phyloP scores from a whole-genome alignment of 805 yeast genomes.

The Yamadazyma kitorensis region DNA sequence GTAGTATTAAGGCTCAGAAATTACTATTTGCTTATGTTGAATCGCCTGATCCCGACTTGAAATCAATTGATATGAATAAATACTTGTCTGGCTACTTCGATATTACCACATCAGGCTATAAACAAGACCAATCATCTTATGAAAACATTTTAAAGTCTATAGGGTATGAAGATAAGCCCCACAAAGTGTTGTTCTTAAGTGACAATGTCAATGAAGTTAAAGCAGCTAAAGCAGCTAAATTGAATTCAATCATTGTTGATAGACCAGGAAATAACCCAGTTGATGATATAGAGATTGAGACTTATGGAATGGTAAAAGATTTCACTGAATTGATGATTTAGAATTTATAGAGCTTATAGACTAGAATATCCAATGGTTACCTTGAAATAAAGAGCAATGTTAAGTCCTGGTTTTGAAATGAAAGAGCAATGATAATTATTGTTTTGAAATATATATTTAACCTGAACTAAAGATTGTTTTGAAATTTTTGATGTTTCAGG shows the following conservation, averaged over 20 bases:
- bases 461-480: not conserved
- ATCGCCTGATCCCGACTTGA: conserved; percentile 19
- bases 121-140: conserved; percentile 59
- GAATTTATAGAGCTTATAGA: not conserved
- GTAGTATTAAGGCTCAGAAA: conserved; percentile 84
- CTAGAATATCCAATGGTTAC: too few relatives aligned
- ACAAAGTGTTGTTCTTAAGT: conserved; percentile 61
- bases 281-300: conserved; percentile 27
- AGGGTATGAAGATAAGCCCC: conserved; percentile 23
- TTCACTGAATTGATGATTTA: conserved; percentile 5
- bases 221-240: conserved; percentile 70
- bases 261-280: conserved; percentile 74
- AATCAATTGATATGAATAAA: conserved; percentile 48
- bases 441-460: too few relatives aligned
- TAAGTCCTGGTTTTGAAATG: too few relatives aligned
- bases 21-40: conserved; percentile 67
- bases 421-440: too few relatives aligned
- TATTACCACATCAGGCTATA: conserved; percentile 79
- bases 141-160: conserved; percentile 47
- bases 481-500: not conserved
- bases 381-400: too few relatives aligned
- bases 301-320: conserved; percentile 19
- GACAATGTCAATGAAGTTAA: conserved; percentile 76
- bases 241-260: conserved; percentile 54
- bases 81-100: conserved; percentile 72